Base-by-base conservation (phyloP, 2,329 filamentous ascomycete species). In the Phyllosticta ampelicida region DNA sequence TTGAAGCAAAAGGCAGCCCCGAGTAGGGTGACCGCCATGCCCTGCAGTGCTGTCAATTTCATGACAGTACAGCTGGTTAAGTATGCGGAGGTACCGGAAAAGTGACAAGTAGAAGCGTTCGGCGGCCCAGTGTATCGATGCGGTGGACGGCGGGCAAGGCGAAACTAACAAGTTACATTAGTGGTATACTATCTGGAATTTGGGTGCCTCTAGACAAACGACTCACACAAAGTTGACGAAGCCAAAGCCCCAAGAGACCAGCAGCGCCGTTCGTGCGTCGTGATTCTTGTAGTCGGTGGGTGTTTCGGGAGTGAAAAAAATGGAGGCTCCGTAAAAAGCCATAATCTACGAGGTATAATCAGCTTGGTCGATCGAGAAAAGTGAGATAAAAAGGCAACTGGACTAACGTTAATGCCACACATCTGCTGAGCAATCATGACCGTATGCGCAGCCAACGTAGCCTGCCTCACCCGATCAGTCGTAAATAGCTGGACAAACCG, bases 1-100 rank as follows among this genome's bases (percentile, higher is more conserved):
- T 70, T 69, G 29, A 76, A 66, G 8, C 70, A 74, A 11, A 75
- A 66, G 69, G 78, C 65, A 8, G 74, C 74, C 59, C 77, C 76
- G 53, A 81, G 73, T 5, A 80, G 70, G 63, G 78, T 77, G 13
- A 79, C 72, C 48, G 68, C 68, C 75, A 78, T 77, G 1, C 74
- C 61, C 23, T 26, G 8, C 23, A 26, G 3, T 4, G 8, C 8
- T 26, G 23, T 26, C 23, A 26, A 8, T 26, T 26, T 26, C n/a
- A n/a, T 26, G 23, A 26, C 8, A 8, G 4, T 8, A 26, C 8
- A 26, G 3, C 23, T 26, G 8, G 8, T 26, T 4, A 8, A 8
- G 4, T 26, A 26, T 8, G 3, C 23, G 23, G n/a, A 4, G 23
- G 23, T 26, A 26, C 23, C 0, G 76, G 76, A 64, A 77, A 77